Base-by-base conservation (phyloP, 192 early-diverging fungal species). In the Podila horticola region DNA sequence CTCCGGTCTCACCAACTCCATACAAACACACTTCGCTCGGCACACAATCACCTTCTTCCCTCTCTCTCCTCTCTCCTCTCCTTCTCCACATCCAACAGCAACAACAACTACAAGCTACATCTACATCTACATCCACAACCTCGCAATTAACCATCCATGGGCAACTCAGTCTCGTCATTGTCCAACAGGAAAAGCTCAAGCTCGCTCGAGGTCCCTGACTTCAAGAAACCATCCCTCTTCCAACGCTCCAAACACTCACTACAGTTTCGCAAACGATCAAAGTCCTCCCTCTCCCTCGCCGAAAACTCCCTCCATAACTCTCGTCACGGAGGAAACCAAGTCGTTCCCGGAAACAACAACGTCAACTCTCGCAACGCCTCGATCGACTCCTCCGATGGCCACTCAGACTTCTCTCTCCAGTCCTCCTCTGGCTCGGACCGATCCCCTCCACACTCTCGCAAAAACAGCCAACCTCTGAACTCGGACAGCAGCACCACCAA, bases 161-260 rank as follows among this genome's bases (percentile, higher is more conserved):
- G 75, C 8, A 71, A 70, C 48, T 55, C 75, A 34, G 64, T 62
- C 22, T 77, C 75, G 0, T 52, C 68, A 1, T 45, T 77, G 24
- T 70, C 68, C 30, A 50, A 45, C 58, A 74, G 34, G 26, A 74
- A 74, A 59, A 34, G 26, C 64, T 10, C 64, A 22, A 30, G 34
- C 50, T 58, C 57, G 29, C 62, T 65, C 17, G 67, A 65, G 4
- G 20, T 59, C 31, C 15, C 58, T 20, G 38, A 41, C 19, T 22
- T 19, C 31, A 77, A 71, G 64, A 81, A 81, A 26, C 67, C 58
- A 36, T 79, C 77, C 15, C 66, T 81, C 62, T 81, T 81, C 59
- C 66, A 81, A 26, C 77, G 77, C 15, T 81, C 77, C 64, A 81
- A 73, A 30, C 24, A 64, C 9, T 68, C 77, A 2, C 67, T 81